These are phyloP conservation scores for Stygiomarasmius scandens DNA, from an alignment of 1,284 basidiomycete genomes.

Conservation along the genomic window DNA sequence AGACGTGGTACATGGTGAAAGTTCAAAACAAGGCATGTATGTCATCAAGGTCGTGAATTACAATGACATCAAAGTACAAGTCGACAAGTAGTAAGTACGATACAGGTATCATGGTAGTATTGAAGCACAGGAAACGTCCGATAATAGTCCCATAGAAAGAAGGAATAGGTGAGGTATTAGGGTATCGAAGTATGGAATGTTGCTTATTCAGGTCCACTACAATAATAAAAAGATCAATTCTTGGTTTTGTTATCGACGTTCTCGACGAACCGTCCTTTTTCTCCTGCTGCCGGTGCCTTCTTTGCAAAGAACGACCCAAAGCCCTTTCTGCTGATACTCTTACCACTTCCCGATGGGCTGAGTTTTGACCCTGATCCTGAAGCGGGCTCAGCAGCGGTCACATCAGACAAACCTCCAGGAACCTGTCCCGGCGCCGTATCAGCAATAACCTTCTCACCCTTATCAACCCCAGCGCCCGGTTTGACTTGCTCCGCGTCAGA, in stretches of 20 bases:
- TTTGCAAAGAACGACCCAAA: conserved; percentile 16
- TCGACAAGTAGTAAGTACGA: too few relatives aligned
- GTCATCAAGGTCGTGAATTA: too few relatives aligned
- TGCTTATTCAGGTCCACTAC: neutral
- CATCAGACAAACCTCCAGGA: conserved; percentile 16
- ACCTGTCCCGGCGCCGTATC: conserved; percentile 16
- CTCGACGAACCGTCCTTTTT: conserved; percentile 35
- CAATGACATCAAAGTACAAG: too few relatives aligned
- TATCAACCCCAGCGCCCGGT: conserved; percentile 50
- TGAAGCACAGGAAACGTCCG: neutral
- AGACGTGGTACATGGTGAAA: conserved; percentile 38
- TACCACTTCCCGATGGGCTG: conserved; percentile 15
- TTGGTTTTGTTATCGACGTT: conserved; percentile 12
- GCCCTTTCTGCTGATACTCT: conserved; percentile 11
- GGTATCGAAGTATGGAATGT: too few relatives aligned
- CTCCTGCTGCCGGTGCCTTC: conserved; percentile 20
- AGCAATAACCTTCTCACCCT: conserved; percentile 35
- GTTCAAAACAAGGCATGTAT: too few relatives aligned
- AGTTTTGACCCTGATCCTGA: conserved; percentile 14
- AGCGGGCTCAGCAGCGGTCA: conserved; percentile 7
- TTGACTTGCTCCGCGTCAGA: conserved; percentile 48
- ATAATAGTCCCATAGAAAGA: neutral
- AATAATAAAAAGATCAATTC: neutral
- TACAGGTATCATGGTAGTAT: too few relatives aligned
- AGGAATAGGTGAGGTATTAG: neutral